These are phyloP conservation scores for Uromyces viciae-fabae DNA, from an alignment of 1,284 basidiomycete species.

Conservation along the genomic window DNA sequence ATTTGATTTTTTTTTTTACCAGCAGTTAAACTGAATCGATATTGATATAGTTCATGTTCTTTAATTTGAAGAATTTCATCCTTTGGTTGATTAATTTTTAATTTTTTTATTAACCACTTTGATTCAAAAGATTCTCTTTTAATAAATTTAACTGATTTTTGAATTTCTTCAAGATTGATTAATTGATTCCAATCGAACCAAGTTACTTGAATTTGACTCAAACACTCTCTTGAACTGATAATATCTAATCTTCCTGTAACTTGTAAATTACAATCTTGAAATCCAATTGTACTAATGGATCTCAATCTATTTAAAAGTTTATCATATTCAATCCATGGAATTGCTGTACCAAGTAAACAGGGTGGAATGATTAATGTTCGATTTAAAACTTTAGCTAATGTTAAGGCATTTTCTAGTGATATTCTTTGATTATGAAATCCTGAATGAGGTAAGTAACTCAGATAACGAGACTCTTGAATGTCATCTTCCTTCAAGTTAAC, in stretches of 20 bases:
- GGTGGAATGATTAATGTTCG: slow-evolving; percentile 71
- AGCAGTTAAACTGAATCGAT: not conserved
- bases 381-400: slow-evolving; percentile 65
- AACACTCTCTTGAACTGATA: slow-evolving; percentile 14
- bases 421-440: no score
- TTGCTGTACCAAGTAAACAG: slow-evolving; percentile 61
- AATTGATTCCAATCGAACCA: slow-evolving; percentile 32
- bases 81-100: not conserved
- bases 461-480: no score
- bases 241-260: not conserved
- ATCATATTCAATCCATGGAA: slow-evolving; percentile 29
- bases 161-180: slow-evolving; percentile 3
- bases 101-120: slow-evolving; percentile 1
- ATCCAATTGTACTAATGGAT: slow-evolving; percentile 3
- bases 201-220: slow-evolving; percentile 1
- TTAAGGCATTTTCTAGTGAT: no score
- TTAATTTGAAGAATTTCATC: slow-evolving; percentile 13
- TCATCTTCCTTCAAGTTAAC: no score
- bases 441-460: no score
- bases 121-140: slow-evolving; percentile 15
- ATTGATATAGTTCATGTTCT: slow-evolving; percentile 16
- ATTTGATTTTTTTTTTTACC: not conserved
- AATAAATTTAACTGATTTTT: not conserved
- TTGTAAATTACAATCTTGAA: slow-evolving; percentile 9
- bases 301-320: slow-evolving; percentile 12